Base-by-base conservation (phyloP, 768 basidiomycete species). In the Rhodotorula taiwanensis region DNA sequence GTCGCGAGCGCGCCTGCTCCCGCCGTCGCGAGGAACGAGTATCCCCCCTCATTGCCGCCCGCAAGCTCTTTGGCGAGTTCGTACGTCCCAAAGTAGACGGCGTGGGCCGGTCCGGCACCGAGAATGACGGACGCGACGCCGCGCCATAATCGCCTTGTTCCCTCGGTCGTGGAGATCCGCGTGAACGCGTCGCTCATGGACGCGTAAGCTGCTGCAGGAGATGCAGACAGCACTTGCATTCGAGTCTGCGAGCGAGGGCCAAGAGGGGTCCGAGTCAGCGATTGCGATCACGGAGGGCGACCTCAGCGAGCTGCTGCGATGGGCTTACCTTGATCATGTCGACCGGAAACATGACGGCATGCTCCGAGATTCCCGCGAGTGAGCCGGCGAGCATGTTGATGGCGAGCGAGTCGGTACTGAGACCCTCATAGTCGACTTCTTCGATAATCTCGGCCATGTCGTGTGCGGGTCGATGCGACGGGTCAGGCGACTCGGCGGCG, bases 311-410 rank as follows among this genome's bases (percentile, higher is more conserved):
- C n/a, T n/a, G n/a, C n/a, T n/a, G n/a, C n/a, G n/a, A n/a, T n/a
- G n/a, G n/a, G n/a, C n/a, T n/a, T 61, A 89, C 95, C 82, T 99
- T 99, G 75, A 99, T 97, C 73, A 90, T 94, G 79, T 99, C 95
- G 67, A 98, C 79, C 9, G 95, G 95, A 75, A 89, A 99, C 87
- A 99, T 98, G 75, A 95, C 91, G 34, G 92, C 88, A 78, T 99
- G 95, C 76, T 99, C 95, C 57, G 93, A 92, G 71, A 99, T 98
- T 64, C 95, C 95, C 72, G 95, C 95, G 76, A 98, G 79, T 55
- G 92, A 92, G 66, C 95, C 95, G 28, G 95, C 95, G 72, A 91
- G 77, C 95, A 98, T 98, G 77, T 92, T 93, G 64, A 95, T 89
- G 30, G 83, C 84, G 71, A 91, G 82, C 87, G 85, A 54, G 86